Percentiles rank a stretch among this genome's conserved stretches.
These are phyloP conservation scores for Luffa aegyptiaca DNA, from an alignment of 306 rosid species.

Conservation along the genomic window DNA sequence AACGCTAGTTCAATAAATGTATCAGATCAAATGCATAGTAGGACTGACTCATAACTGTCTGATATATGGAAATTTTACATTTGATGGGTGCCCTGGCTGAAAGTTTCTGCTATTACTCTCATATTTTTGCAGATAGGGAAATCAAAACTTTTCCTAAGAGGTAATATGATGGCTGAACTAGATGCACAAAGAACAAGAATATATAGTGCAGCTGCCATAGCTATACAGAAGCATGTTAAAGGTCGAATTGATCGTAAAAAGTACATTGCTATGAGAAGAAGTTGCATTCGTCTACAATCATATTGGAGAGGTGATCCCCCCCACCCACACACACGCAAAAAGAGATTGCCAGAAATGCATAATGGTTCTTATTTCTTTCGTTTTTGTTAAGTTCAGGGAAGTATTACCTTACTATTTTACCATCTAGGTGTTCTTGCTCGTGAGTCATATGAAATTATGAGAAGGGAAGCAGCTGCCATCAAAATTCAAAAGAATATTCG, in stretches of 20 bases:
- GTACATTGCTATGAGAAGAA: conserved; percentile 29
- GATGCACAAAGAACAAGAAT: conserved; percentile 51
- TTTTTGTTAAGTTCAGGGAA: background rate
- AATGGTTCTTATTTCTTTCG: background rate
- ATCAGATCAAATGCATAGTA: background rate
- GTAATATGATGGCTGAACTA: conserved; percentile 85
- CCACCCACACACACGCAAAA: no score
- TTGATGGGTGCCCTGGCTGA: background rate
- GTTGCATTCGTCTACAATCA: conserved; percentile 46
- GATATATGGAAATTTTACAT: background rate
- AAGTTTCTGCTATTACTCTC: background rate
- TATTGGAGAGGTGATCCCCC: conserved; percentile 54
- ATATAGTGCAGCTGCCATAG: conserved; percentile 41
- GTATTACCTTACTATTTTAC: conserved; percentile 14
- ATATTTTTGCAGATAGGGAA: conserved; percentile 59
- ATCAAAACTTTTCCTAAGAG: conserved; percentile 69
- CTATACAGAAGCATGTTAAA: conserved; percentile 49
- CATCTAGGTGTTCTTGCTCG: conserved; percentile 65
- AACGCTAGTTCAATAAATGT: background rate
- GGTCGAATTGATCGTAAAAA: conserved; percentile 25
- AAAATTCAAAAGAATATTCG: conserved; percentile 55
- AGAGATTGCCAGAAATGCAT: background rate
- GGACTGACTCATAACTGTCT: background rate
- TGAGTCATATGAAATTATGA: conserved; percentile 28
- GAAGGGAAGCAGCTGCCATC: conserved; percentile 42